These are phyloP conservation scores for Euphorbia lathyris DNA, from an alignment of 345 rosid species.

Conservation along the genomic window DNA sequence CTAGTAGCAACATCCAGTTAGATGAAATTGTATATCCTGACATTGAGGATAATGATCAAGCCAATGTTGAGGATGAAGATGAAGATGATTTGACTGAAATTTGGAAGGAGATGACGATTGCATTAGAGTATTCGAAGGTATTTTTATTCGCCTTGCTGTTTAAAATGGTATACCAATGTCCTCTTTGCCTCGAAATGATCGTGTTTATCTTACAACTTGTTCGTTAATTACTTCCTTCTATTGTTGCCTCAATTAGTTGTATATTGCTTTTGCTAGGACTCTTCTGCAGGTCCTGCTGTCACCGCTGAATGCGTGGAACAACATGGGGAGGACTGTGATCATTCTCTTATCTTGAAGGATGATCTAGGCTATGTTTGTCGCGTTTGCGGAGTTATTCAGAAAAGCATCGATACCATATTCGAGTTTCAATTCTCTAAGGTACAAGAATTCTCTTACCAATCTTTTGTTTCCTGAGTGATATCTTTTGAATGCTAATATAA, in stretches of 20 bases:
- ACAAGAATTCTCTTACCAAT: constrained; percentile 33
- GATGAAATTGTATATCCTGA: not conserved
- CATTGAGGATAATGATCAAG: not conserved
- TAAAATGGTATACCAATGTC: too few species aligned
- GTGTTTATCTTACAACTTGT: too few species aligned
- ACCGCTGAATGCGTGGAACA: constrained; percentile 38
- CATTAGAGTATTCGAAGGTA: not conserved
- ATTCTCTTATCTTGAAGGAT: constrained; percentile 71
- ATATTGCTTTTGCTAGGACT: not conserved
- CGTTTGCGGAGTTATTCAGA: constrained; percentile 66
- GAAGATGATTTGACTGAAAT: constrained; percentile 4
- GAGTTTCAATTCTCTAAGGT: constrained; percentile 70
- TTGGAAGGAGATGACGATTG: not conserved
- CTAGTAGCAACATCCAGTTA: not conserved
- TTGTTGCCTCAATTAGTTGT: too few species aligned
- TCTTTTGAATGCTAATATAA: too few species aligned
- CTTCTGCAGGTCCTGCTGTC: constrained; percentile 34
- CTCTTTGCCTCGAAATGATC: too few species aligned
- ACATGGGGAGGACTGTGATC: constrained; percentile 65
- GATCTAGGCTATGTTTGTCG: constrained; percentile 93
- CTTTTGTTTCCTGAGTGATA: too few species aligned
- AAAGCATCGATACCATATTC: constrained; percentile 68
- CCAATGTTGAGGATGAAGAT: too few species aligned
- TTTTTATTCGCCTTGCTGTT: not conserved
- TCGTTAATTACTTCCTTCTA: too few species aligned